Base-by-base conservation (phyloP, 2,329 filamentous ascomycete genomes). In the Ascosphaera apis region DNA sequence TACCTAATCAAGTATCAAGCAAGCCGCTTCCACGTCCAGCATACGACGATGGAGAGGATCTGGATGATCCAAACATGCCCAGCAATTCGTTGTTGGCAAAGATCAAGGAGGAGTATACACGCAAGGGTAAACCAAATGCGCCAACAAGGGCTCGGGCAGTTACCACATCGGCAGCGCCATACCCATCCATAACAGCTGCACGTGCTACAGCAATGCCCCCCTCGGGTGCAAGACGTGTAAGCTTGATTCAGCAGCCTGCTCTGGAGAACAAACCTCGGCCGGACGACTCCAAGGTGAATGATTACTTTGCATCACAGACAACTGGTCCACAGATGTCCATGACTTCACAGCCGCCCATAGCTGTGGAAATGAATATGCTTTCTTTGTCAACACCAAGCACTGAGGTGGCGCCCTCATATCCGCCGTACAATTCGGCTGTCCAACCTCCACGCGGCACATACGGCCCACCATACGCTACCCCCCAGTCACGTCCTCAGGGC, bases 1-100 rank as follows among this genome's bases (percentile, higher is more conserved):
- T 47, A 19, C 50, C 51, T 3, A 39, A 44, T 18, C 44, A 42
- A 13, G 27, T 30, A 11, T 30, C 27, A 12, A 13, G 27, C n/a
- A 30, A 30, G n/a, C 27, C 27, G n/a, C 27, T 30, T 30, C 27
- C 27, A 13, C 27, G 27, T 3, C 28, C 30, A 18, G 23, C 11
- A 4, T 15, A 15, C n/a, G 27, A 35, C 9, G 16, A 12, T n/a
- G 18, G 13, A 15, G 31, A 18, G 15, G 13, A 33, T 3, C 25
- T 40, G 4, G 2, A 19, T 9, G 23, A 18, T 19, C 21, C 35
- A 16, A 19, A 37, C 28, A 12, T 30, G 27, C 27, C 27, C 9
- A 30, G 27, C n/a, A 30, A 12, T n/a, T 30, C 27, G 9, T n/a
- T 30, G 4, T n/a, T 30, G 5, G 27, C 27, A 30, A 30, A 30